These are phyloP conservation scores for Allomyces arbusculus DNA, from an alignment of 192 early-diverging fungal species.

Conservation along the genomic window DNA sequence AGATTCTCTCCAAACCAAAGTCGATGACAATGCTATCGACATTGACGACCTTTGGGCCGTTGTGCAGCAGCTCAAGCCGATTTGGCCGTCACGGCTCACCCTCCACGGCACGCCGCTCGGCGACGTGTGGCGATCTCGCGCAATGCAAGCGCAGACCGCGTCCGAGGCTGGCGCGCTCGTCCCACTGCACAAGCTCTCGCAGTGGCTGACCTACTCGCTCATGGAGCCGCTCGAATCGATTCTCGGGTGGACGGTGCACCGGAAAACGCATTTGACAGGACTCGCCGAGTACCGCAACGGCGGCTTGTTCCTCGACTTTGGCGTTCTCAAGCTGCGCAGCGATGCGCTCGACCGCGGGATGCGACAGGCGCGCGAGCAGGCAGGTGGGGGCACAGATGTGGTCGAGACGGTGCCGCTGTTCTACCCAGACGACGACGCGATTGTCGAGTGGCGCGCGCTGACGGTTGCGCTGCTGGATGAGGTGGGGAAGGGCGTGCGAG, in stretches of 20 bases:
- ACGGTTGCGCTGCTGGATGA: conserved; percentile 64
- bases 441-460: conserved; percentile 86
- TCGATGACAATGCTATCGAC: conserved; percentile 22
- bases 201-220: conserved; percentile 88
- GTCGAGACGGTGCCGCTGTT: conserved; percentile 39
- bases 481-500: conserved; percentile 41
- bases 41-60: conserved; percentile 59
- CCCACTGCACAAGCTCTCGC: conserved; percentile 81
- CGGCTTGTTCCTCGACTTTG: conserved; percentile 71
- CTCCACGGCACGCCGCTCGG: conserved; percentile 60
- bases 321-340: conserved; percentile 43
- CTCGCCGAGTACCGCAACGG: conserved; percentile 71
- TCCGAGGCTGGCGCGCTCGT: conserved; percentile 28
- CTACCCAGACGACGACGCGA: conserved; percentile 52
- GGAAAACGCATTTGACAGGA: conserved; percentile 55
- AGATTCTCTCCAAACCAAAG: conserved; percentile 30
- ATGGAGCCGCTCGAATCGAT: conserved; percentile 55
- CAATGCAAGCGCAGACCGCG: conserved; percentile 13
- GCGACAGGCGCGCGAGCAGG: conserved; percentile 21
- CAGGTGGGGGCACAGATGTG: conserved; percentile 7
- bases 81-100: conserved; percentile 75
- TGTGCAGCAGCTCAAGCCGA: conserved; percentile 47
- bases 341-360: conserved; percentile 34
- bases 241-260: conserved; percentile 19
- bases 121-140: conserved; percentile 70